Base-by-base conservation (phyloP, 140 eudicot genomes). In the Flaveria floridana region DNA sequence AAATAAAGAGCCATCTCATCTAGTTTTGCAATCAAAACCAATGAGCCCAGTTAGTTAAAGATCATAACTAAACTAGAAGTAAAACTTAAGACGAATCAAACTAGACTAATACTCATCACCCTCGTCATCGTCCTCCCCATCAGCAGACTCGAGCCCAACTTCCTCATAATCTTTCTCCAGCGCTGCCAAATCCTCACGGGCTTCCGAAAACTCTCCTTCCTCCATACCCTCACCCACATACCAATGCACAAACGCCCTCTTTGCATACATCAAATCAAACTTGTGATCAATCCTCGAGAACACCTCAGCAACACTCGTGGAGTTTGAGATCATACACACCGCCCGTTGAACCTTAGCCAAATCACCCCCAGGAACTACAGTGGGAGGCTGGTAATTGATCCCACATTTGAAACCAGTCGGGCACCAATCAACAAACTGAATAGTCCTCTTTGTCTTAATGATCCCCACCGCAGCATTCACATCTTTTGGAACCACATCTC, bases 161-260 rank as follows among this genome's bases (percentile, higher is more conserved):
- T 89, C 95, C 77, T 89, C 95, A 7, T 86, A 88, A 39, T 88
- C 95, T 80, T 88, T 86, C 82, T 86, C 95, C 13, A 89, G 74
- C 0, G 96, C 96, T 46, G 96, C 96, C 82, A 89, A 76, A 57
- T 89, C 96, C 82, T 89, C 96, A 15, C 96, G 72, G 0, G 96
- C 96, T 80, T 89, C 96, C 0, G 92, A 86, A 79, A 89, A 89
- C 80, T 89, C 96, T 0, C 96, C 96, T 85, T 89, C 96, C 81
- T 89, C 96, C 96, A 89, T 89, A 9, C 96, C 96, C 51, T 89
- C 96, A 76, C 96, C 96, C 6, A 89, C 96, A 68, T 86, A 89
- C 96, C 96, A 89, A 53, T 89, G 96, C 71, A 89, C 96, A 55
- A 89, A 89, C 0, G 96, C 96, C 41, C 96, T 67, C 79, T 89